phyloP scores from a whole-genome alignment of 345 rosid species.

The Gossypium arboreum region DNA sequence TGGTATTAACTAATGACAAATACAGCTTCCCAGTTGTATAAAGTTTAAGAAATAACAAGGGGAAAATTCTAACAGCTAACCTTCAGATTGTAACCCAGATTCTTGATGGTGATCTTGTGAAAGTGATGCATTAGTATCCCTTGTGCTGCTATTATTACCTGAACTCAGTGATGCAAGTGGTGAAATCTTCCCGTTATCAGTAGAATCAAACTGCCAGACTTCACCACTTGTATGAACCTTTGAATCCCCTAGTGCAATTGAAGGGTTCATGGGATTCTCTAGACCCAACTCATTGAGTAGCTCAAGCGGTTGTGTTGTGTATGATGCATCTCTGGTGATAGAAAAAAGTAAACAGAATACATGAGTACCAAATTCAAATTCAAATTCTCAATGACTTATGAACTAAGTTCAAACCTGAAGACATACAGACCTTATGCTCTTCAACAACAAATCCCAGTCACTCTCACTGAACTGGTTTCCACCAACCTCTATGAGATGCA shows the following conservation, averaged over 20 bases:
- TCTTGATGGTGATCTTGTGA: slow-evolving; percentile 36
- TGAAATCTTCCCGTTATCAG: slow-evolving; percentile 29
- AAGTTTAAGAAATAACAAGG: slow-evolving; percentile 11
- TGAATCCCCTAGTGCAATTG: slow-evolving; percentile 35
- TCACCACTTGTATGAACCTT: slow-evolving; percentile 32
- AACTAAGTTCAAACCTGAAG: slow-evolving; percentile 30
- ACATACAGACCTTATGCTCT: slow-evolving; percentile 80
- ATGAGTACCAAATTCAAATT: slow-evolving; percentile 17
- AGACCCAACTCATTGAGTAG: slow-evolving; percentile 71
- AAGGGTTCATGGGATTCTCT: slow-evolving; percentile 39
- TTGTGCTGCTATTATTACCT: slow-evolving; percentile 22
- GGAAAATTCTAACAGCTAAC: slow-evolving; percentile 27
- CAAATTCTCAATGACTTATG: background rate
- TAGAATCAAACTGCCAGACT: slow-evolving; percentile 31
- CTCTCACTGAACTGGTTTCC: slow-evolving; percentile 93
- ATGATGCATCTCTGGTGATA: slow-evolving; percentile 76
- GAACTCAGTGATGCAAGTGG: slow-evolving; percentile 19
- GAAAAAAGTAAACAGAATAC: slow-evolving; percentile 5
- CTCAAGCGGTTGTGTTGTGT: slow-evolving; percentile 96
- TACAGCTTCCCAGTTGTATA: slow-evolving; percentile 1
- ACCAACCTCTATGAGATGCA: slow-evolving; percentile 96
- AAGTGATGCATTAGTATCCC: slow-evolving; percentile 20
- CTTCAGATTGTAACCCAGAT: slow-evolving; percentile 50
- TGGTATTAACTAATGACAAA: background rate
- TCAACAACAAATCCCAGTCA: slow-evolving; percentile 94